Evolutionary conservation across 805 yeast genomes (phyloP).

Genomic region (Starmerella apis): DNA sequence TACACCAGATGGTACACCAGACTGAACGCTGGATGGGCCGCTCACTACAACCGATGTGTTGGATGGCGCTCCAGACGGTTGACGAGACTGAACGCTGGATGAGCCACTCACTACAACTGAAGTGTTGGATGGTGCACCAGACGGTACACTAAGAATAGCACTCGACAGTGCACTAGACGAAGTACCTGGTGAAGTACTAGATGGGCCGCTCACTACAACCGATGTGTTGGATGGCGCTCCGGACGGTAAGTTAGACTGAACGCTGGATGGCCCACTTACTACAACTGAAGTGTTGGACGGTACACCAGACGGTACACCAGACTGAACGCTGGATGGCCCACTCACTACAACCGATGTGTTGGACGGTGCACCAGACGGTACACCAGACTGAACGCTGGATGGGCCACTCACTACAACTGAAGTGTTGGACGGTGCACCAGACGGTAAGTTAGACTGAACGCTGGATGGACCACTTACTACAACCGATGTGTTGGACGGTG

Average conservation of each 20-base stretch:
- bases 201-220: not conserved
- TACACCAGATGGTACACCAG: not conserved
- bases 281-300: not conserved
- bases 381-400: not conserved
- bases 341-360: not conserved
- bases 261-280: too few relatives aligned
- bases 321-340: not conserved
- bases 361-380: not conserved
- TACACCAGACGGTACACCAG: not conserved
- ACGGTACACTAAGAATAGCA: not conserved
- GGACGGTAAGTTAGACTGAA: not conserved
- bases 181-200: not conserved
- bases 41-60: not conserved
- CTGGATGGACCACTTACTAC: not conserved
- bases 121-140: not conserved
- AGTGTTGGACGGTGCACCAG: not conserved
- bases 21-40: too few relatives aligned
- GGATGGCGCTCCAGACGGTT: not conserved
- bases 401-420: not conserved
- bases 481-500: not conserved
- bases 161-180: slow-evolving; percentile 1
- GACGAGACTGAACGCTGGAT: not conserved
- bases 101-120: not conserved
- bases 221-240: not conserved
- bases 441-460: not conserved